These are phyloP conservation scores for Schoenoplectus tabernaemontani DNA, from an alignment of 202 grass and related monocot genomes.

Conservation along the genomic window DNA sequence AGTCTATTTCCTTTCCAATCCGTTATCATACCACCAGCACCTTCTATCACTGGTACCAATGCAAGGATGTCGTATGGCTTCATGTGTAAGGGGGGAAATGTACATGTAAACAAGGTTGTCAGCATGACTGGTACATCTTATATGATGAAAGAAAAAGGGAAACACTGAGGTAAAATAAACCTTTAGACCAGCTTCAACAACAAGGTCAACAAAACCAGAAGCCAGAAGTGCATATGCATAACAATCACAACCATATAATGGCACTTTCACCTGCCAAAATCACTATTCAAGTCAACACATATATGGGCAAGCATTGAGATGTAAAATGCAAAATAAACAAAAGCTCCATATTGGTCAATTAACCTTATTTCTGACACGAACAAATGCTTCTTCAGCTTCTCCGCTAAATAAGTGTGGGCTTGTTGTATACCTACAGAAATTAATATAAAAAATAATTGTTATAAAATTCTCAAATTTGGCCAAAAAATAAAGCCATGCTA, in stretches of 20 bases:
- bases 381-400: constrained; percentile 69
- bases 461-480: neutral
- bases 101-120: constrained; percentile 5
- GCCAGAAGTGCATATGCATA: constrained; percentile 92
- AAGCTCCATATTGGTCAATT: neutral
- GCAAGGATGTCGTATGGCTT: constrained; percentile 91
- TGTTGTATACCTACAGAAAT: constrained; percentile 70
- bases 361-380: constrained; percentile 75
- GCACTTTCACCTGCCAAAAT: constrained; percentile 68
- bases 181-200: constrained; percentile 91
- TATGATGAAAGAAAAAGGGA: neutral
- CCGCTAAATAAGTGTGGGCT: constrained; percentile 84
- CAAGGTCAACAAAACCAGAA: constrained; percentile 87
- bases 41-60: constrained; percentile 80
- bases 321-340: neutral
- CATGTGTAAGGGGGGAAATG: constrained; percentile 1
- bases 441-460: neutral
- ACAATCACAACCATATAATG: constrained; percentile 94
- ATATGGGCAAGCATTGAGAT: constrained; percentile 4
- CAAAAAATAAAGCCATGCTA: neutral
- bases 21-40: constrained; percentile 81
- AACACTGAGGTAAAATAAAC: constrained; percentile 21
- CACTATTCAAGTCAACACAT: neutral
- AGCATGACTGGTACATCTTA: neutral
- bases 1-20: constrained; percentile 70